phyloP scores from a whole-genome alignment of 1,284 basidiomycete species.

The Acaromyces ingoldii region DNA sequence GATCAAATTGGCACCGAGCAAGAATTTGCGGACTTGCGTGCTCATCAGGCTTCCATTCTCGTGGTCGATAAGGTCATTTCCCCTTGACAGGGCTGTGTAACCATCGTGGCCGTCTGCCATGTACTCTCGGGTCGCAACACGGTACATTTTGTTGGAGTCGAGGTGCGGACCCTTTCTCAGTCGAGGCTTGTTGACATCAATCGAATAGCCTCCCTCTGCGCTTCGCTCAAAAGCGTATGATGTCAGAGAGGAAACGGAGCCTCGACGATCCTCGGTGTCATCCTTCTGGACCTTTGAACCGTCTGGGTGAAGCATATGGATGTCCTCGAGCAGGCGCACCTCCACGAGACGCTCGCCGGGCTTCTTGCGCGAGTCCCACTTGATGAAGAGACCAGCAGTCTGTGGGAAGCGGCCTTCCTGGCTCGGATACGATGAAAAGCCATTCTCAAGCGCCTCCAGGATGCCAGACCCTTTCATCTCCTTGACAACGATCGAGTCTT shows the following conservation, averaged over 20 bases:
- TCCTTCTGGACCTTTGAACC: slow-evolving; percentile 10
- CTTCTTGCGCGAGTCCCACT: slow-evolving; percentile 71
- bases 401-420: slow-evolving; percentile 91
- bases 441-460: slow-evolving; percentile 74
- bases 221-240: slow-evolving; percentile 18
- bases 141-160: slow-evolving; percentile 56
- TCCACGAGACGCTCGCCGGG: slow-evolving; percentile 31
- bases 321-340: slow-evolving; percentile 31
- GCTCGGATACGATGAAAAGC: slow-evolving; percentile 73
- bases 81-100: slow-evolving; percentile 65
- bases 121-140: slow-evolving; percentile 71
- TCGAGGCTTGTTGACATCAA: slow-evolving; percentile 21
- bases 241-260: too few relatives aligned
- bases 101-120: slow-evolving; percentile 70
- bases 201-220: slow-evolving; percentile 51
- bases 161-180: slow-evolving; percentile 21
- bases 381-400: slow-evolving; percentile 75
- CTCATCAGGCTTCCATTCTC: slow-evolving; percentile 79
- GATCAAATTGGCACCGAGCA: slow-evolving; percentile 60
- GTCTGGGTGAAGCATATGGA: slow-evolving; percentile 9
- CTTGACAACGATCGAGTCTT: slow-evolving; percentile 72
- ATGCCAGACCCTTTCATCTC: slow-evolving; percentile 75
- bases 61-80: slow-evolving; percentile 71
- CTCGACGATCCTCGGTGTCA: not conserved
- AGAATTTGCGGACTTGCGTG: slow-evolving; percentile 73